These are phyloP conservation scores for Lavandula angustifolia DNA, from an alignment of 257 asterid genomes.

Conservation along the genomic window DNA sequence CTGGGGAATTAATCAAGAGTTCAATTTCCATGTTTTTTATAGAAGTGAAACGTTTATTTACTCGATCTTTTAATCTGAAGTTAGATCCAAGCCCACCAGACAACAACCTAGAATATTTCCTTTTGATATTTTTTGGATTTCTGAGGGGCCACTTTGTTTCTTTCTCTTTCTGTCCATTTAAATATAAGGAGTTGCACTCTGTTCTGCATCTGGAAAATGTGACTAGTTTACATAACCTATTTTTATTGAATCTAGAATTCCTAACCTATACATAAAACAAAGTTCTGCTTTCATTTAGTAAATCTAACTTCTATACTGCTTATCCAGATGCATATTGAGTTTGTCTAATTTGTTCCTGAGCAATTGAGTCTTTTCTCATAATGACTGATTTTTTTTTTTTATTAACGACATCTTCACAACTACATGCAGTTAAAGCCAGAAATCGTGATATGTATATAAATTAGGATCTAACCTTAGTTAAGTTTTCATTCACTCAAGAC, in stretches of 20 bases:
- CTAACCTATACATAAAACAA: neutral
- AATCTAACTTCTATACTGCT: neutral
- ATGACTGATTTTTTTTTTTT: too few relatives aligned
- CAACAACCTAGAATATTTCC: neutral
- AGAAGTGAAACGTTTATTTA: neutral
- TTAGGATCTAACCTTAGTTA: neutral
- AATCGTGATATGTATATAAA: neutral
- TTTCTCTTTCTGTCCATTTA: conserved; percentile 7
- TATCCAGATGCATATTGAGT: neutral
- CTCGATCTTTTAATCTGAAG: conserved; percentile 17
- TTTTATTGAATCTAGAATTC: conserved; percentile 7
- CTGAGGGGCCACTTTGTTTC: neutral
- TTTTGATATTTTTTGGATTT: conserved; percentile 3
- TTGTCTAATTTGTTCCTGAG: conserved; percentile 5
- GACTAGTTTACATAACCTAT: neutral
- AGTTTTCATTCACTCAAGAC: conserved; percentile 3
- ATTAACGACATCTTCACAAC: neutral
- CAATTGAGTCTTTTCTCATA: neutral
- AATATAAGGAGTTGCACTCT: conserved; percentile 3
- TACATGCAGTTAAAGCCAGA: neutral
- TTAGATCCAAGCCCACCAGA: conserved; percentile 1
- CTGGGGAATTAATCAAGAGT: conserved; percentile 16
- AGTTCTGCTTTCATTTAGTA: neutral
- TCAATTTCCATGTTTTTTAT: neutral
- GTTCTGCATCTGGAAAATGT: conserved; percentile 15